phyloP scores from a whole-genome alignment of 208 protist genomes.

The Trypanosoma congolense region DNA sequence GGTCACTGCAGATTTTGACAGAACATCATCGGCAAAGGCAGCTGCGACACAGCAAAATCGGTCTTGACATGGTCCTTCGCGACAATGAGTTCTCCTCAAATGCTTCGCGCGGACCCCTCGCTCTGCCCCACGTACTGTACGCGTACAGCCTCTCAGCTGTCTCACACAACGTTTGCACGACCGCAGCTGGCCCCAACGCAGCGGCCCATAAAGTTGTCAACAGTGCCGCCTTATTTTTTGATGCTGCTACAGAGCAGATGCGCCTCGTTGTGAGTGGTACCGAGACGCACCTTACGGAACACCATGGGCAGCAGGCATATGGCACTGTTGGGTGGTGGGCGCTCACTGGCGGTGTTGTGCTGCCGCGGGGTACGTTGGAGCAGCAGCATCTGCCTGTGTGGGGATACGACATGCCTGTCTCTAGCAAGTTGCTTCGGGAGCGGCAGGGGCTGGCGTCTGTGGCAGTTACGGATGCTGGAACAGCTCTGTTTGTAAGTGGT shows the following conservation, averaged over 20 bases:
- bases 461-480: conserved; percentile 5
- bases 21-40: conserved; percentile 35
- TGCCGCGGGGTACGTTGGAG: conserved; percentile 1
- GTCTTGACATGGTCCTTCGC: conserved; percentile 8
- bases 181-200: conserved; percentile 11
- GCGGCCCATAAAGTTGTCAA: conserved; percentile 27
- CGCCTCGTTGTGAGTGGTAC: conserved; percentile 28
- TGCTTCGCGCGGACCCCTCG: background rate
- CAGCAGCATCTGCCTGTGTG: background rate
- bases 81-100: background rate
- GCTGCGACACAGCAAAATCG: conserved; percentile 10
- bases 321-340: conserved; percentile 26
- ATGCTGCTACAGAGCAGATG: conserved; percentile 28
- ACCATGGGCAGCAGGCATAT: background rate
- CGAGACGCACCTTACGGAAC: conserved; percentile 2
- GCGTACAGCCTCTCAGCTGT: conserved; percentile 43
- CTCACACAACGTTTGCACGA: conserved; percentile 21
- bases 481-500: conserved; percentile 23
- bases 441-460: conserved; percentile 22
- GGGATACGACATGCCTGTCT: conserved; percentile 1
- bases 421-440: conserved; percentile 2
- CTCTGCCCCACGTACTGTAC: conserved; percentile 59
- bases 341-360: conserved; percentile 21
- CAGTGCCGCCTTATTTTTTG: conserved; percentile 35
- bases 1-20: conserved; percentile 40